phyloP scores from a whole-genome alignment of 1,284 basidiomycete species.

The Ganoderma boninense region DNA sequence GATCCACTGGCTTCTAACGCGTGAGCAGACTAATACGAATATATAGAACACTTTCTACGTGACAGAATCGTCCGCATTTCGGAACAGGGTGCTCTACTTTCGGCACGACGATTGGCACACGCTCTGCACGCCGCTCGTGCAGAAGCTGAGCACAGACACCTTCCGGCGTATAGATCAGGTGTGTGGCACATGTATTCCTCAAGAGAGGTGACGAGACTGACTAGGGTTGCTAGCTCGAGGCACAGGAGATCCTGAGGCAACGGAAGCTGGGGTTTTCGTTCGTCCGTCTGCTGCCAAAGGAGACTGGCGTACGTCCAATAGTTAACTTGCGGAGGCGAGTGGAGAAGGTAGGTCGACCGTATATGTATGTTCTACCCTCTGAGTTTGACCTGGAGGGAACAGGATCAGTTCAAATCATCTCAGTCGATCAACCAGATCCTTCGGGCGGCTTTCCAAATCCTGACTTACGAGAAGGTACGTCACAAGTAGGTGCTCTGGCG shows the following conservation, averaged over 20 bases:
- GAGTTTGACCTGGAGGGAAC: slow-evolving; percentile 4
- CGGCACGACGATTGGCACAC: slow-evolving; percentile 94
- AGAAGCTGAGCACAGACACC: slow-evolving; percentile 71
- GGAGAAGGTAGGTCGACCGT: slow-evolving; percentile 40
- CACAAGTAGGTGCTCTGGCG: not conserved
- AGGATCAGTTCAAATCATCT: slow-evolving; percentile 23
- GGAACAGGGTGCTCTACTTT: slow-evolving; percentile 92
- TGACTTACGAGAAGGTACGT: slow-evolving; percentile 85
- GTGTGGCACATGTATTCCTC: slow-evolving; percentile 13
- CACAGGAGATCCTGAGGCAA: slow-evolving; percentile 68
- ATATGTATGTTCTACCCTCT: too few species aligned
- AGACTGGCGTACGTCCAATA: slow-evolving; percentile 93
- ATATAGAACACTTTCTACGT: slow-evolving; percentile 90
- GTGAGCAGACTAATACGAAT: not conserved
- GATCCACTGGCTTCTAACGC: too few species aligned
- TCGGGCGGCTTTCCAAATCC: slow-evolving; percentile 83
- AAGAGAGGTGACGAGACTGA: not conserved
- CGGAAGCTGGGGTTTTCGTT: slow-evolving; percentile 85
- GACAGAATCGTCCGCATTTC: slow-evolving; percentile 90
- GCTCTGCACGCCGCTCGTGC: slow-evolving; percentile 84
- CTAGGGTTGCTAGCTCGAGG: slow-evolving; percentile 57
- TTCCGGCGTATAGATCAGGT: slow-evolving; percentile 72
- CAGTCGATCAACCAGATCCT: slow-evolving; percentile 90
- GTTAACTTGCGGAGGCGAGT: slow-evolving; percentile 85
- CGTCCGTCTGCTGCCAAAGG: slow-evolving; percentile 93